These are phyloP conservation scores for Aureobasidium sp. DNA, from an alignment of 2,329 filamentous ascomycete genomes.

Conservation along the genomic window DNA sequence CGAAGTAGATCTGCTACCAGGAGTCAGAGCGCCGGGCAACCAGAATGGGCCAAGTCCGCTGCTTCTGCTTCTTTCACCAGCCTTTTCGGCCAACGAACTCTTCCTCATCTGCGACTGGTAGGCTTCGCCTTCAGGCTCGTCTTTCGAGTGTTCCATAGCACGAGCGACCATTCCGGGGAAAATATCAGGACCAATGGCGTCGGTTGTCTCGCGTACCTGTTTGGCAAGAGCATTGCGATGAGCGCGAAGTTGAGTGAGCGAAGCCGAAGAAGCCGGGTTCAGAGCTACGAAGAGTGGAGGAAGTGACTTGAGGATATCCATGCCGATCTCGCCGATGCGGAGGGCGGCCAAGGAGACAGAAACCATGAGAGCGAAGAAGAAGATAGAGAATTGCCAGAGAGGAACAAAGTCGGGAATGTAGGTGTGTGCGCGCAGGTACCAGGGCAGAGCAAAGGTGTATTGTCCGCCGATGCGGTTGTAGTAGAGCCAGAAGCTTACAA, in stretches of 20 bases:
- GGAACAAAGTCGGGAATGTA: constrained; percentile 72
- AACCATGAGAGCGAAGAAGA: constrained; percentile 74
- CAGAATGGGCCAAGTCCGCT: not conserved
- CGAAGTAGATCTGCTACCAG: not conserved
- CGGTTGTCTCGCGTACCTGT: constrained; percentile 86
- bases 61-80: constrained; percentile 5
- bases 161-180: constrained; percentile 50
- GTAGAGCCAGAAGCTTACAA: constrained; percentile 71
- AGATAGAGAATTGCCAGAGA: constrained; percentile 66
- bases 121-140: not conserved
- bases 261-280: constrained; percentile 76
- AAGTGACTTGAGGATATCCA: constrained; percentile 96
- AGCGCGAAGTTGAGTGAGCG: constrained; percentile 67
- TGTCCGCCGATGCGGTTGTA: constrained; percentile 70
- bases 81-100: constrained; percentile 6
- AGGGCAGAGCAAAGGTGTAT: not conserved
- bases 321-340: constrained; percentile 93
- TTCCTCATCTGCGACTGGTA: constrained; percentile 7
- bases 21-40: not conserved
- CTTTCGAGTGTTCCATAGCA: constrained; percentile 60
- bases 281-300: constrained; percentile 79
- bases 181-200: constrained; percentile 88
- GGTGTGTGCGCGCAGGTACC: constrained; percentile 6
- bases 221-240: constrained; percentile 66
- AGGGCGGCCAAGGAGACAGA: constrained; percentile 86